These are phyloP conservation scores for Candida mesenterica DNA, from an alignment of 1,139 yeast species.

Conservation along the genomic window DNA sequence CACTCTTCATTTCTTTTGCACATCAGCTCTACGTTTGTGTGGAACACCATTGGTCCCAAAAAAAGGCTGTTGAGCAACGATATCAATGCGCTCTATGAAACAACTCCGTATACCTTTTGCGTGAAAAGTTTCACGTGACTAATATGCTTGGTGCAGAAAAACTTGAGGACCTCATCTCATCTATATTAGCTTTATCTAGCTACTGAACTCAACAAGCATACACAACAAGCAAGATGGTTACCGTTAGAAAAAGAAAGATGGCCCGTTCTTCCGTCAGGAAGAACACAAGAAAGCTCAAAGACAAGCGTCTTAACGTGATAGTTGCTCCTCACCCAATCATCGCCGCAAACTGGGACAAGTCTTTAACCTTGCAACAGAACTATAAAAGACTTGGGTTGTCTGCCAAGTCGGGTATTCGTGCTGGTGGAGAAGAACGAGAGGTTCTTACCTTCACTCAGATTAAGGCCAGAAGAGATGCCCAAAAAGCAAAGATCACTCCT, in stretches of 20 bases:
- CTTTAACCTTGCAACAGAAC: conserved; percentile 78
- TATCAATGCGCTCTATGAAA: no score
- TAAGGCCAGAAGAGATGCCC: conserved; percentile 25
- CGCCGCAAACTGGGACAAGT: conserved; percentile 87
- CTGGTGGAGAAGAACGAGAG: conserved; percentile 66
- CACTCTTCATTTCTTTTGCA: no score
- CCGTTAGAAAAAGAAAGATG: conserved; percentile 87
- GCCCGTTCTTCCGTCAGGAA: conserved; percentile 68
- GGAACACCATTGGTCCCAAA: no score
- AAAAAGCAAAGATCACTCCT: conserved; percentile 28
- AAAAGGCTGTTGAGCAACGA: no score
- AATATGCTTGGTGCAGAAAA: neutral
- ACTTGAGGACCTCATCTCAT: conserved; percentile 5
- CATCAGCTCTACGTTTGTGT: no score
- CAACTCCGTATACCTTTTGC: neutral
- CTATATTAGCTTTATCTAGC: no score
- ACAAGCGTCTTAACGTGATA: conserved; percentile 62
- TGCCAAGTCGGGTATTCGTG: conserved; percentile 59
- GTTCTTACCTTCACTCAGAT: conserved; percentile 39
- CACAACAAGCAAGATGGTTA: conserved; percentile 47
- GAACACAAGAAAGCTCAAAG: conserved; percentile 66
- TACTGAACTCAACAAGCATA: neutral
- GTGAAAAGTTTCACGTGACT: neutral
- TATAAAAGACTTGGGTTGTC: conserved; percentile 74
- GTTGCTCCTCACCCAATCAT: conserved; percentile 76